Conservation (phyloP, 2,329 filamentous ascomycete genomes). For the Beauveria sp. region DNA sequence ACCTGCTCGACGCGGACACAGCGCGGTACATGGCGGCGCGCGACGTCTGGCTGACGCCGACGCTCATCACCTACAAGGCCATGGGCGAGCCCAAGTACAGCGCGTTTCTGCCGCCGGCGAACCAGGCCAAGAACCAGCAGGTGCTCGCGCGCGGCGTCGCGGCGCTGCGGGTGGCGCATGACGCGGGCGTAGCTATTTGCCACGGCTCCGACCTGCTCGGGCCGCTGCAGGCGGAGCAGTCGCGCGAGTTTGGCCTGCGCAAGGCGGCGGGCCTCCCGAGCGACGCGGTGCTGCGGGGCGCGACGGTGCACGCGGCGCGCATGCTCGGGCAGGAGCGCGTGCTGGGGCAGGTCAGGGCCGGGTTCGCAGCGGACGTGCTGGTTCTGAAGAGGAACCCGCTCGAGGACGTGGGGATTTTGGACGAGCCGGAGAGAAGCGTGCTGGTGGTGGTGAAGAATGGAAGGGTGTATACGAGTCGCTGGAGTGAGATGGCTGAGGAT, state of each 20-base stretch:
- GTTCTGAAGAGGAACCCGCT: slow-evolving; percentile 46
- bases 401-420: slow-evolving; percentile 45
- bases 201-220: slow-evolving; percentile 38
- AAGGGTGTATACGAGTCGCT: slow-evolving; percentile 24
- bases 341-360: slow-evolving; percentile 42
- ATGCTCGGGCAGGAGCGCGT: slow-evolving; percentile 38
- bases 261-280: slow-evolving; percentile 16
- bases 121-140: slow-evolving; percentile 41
- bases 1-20: slow-evolving; percentile 34
- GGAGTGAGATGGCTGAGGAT: slow-evolving; percentile 17
- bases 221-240: slow-evolving; percentile 24
- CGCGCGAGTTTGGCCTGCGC: slow-evolving; percentile 25
- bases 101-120: slow-evolving; percentile 35
- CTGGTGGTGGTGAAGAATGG: slow-evolving; percentile 49
- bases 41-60: slow-evolving; percentile 44
- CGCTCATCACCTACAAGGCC: slow-evolving; percentile 43
- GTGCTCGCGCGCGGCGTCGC: slow-evolving; percentile 40
- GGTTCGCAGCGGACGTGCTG: slow-evolving; percentile 46
- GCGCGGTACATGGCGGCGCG: slow-evolving; percentile 43
- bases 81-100: slow-evolving; percentile 37
- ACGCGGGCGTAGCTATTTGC: slow-evolving; percentile 48
- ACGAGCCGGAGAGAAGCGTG: slow-evolving; percentile 37
- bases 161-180: slow-evolving; percentile 39
- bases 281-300: slow-evolving; percentile 21
- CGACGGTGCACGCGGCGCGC: slow-evolving; percentile 40